Base-by-base conservation (phyloP, 164 flowering plant species). In the Amborella trichopoda region DNA sequence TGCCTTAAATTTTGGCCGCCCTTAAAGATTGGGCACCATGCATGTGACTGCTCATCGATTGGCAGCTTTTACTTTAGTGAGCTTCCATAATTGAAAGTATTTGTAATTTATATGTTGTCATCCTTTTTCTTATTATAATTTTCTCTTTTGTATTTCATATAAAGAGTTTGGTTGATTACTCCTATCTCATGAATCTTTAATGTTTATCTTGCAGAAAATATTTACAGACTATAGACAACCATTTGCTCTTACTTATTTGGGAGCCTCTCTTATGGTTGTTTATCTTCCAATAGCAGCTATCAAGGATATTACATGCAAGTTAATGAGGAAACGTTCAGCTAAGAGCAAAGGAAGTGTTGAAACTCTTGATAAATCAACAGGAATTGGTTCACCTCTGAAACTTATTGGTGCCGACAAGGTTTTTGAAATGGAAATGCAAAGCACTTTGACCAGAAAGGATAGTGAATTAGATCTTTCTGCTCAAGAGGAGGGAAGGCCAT, bases 181-280 rank as follows among this genome's bases (percentile, higher is more conserved):
- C n/a, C n/a, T n/a, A n/a, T n/a, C n/a, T n/a, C n/a, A n/a, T n/a
- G n/a, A n/a, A n/a, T n/a, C n/a, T n/a, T n/a, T n/a, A n/a, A n/a
- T n/a, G n/a, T n/a, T n/a, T n/a, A n/a, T n/a, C n/a, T 37, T 37
- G 14, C 41, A 37, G 41, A 37, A 37, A 37, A 86, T 86, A 39
- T 90, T 73, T 65, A 50, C 68, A 16, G 83, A 74, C 61, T 90
- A 90, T 55, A 83, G 78, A 64, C 96, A 90, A 58, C 98, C 98
- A 43, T 90, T 90, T 72, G 98, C 94, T 3, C 75, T 90, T 41
- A 90, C 98, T 33, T 90, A 83, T 69, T 77, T 90, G 52, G 98
- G 98, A 61, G 95, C 98, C 55, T 90, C 98, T 48, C 82, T 90
- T 43, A 67, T 90, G 94, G 87, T 83, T 44, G 72, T 86, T 65